These are phyloP conservation scores for Aspergillus pseudoterreus DNA, from an alignment of 2,329 filamentous ascomycete genomes.

Conservation along the genomic window DNA sequence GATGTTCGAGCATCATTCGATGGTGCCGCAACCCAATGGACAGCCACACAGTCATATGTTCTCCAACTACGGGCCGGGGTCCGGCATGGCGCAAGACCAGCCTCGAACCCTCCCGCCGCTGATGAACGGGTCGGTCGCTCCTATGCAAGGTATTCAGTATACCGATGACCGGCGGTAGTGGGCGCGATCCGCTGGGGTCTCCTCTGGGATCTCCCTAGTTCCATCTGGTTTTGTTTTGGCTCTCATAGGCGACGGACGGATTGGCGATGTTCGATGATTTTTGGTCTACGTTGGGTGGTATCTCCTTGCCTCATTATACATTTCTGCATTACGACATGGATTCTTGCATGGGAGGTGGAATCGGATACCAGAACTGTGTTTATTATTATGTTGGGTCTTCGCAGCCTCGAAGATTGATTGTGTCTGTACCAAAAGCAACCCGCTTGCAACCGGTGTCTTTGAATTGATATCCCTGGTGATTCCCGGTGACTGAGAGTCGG, in stretches of 20 bases:
- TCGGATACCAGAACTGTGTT: neutral
- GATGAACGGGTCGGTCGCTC: conserved; percentile 41
- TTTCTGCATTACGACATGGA: conserved; percentile 9
- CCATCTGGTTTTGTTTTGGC: neutral
- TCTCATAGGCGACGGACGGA: neutral
- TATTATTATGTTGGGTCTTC: neutral
- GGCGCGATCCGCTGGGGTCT: neutral
- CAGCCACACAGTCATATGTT: conserved; percentile 29
- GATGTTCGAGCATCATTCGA: conserved; percentile 35
- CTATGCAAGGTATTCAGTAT: conserved; percentile 51
- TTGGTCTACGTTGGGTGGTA: neutral
- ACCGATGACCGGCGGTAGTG: conserved; percentile 44
- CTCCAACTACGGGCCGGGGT: conserved; percentile 24
- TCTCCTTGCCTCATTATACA: conserved; percentile 4
- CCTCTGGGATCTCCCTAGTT: neutral
- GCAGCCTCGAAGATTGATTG: neutral
- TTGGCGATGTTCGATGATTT: neutral
- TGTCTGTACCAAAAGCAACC: neutral
- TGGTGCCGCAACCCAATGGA: conserved; percentile 32
- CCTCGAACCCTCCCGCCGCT: conserved; percentile 46
- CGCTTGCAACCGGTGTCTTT: no score
- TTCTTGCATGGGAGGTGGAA: neutral
- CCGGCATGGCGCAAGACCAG: conserved; percentile 36
- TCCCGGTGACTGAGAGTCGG: no score
- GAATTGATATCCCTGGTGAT: no score